phyloP scores from a whole-genome alignment of 306 rosid genomes.

The Sicyos edulis region DNA sequence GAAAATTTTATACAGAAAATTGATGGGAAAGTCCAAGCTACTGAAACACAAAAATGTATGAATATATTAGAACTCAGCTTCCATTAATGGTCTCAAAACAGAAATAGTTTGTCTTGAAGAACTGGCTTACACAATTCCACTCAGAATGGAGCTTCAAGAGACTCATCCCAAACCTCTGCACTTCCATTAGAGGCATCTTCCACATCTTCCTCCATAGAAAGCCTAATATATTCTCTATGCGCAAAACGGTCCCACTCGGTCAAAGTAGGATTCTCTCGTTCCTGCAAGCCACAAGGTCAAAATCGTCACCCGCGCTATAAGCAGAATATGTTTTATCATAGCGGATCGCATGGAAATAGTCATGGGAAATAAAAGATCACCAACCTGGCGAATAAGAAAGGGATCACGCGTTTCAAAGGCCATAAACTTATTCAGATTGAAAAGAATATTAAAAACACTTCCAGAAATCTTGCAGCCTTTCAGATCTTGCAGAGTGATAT shows the following conservation, averaged over 20 bases:
- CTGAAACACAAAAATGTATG: neutral
- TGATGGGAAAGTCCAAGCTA: neutral
- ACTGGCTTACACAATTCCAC: slow-evolving; percentile 38
- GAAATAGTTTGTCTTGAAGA: neutral
- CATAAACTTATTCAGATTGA: slow-evolving; percentile 98
- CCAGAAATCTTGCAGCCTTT: slow-evolving; percentile 94
- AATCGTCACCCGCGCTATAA: slow-evolving; percentile 16
- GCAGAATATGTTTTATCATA: neutral
- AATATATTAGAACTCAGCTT: neutral
- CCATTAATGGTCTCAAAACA: neutral
- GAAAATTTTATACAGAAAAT: neutral
- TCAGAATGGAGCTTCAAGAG: slow-evolving; percentile 90
- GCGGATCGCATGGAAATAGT: neutral
- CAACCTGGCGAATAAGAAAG: slow-evolving; percentile 97
- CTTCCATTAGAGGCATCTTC: slow-evolving; percentile 99
- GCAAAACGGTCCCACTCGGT: slow-evolving; percentile 99
- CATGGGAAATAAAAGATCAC: slow-evolving; percentile 6
- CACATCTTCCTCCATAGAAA: slow-evolving; percentile 99
- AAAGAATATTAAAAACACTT: slow-evolving; percentile 87
- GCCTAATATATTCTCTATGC: slow-evolving; percentile 97
- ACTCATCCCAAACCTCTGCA: slow-evolving; percentile 99
- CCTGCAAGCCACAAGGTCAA: slow-evolving; percentile 47
- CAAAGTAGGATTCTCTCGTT: slow-evolving; percentile 98
- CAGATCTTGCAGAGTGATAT: slow-evolving; percentile 66
- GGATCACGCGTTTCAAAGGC: slow-evolving; percentile 98